Base-by-base conservation (phyloP, 257 asterid genomes). In the Solanum chiquidenum region DNA sequence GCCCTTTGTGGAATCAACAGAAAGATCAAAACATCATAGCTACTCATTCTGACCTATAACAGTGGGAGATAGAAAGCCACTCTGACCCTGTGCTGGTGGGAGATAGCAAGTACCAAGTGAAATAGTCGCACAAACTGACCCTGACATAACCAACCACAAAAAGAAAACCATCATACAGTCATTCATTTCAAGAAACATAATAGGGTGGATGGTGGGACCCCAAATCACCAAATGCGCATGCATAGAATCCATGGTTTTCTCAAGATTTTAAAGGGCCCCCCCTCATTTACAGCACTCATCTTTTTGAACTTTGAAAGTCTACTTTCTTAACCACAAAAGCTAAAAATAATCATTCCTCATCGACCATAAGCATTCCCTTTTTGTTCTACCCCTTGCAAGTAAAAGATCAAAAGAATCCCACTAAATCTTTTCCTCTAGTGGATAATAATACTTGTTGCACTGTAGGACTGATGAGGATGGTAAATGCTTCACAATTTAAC, bases 141-240 rank as follows among this genome's bases (percentile, higher is more conserved):
- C 49, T 21, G 18, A 74, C 82, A 35, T 74, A 35, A 74, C 31
- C 82, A 35, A 35, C 11, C 29, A 34, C 80, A 34, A 73, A 72
- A 35, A 31, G 49, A 35, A 73, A 73, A 73, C 49, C 82, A 37
- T 20, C 83, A 74, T 35, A 83, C 90, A 89, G 88, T 87, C 87
- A 89, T 74, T 88, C 89, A 88, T 86, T 83, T 69, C 90, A 92
- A 86, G 84, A 91, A 92, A 88, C 87, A 88, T 38, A 12, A 62
- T 49, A 74, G 66, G 86, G 90, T 90, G 94, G 94, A 90, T 44
- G 44, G 94, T 88, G 94, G 98, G 96, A 64, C 96, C 94, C 86
- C 6, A 49, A 35, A 87, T 86, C 89, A 91, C 91, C 95, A 93
- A 91, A 88, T 91, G 88, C 93, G 96, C 98, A 93, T 95, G 98